Evolutionary conservation across 2,329 filamentous ascomycete species (phyloP).

Genomic region (Fusarium armeniacum): DNA sequence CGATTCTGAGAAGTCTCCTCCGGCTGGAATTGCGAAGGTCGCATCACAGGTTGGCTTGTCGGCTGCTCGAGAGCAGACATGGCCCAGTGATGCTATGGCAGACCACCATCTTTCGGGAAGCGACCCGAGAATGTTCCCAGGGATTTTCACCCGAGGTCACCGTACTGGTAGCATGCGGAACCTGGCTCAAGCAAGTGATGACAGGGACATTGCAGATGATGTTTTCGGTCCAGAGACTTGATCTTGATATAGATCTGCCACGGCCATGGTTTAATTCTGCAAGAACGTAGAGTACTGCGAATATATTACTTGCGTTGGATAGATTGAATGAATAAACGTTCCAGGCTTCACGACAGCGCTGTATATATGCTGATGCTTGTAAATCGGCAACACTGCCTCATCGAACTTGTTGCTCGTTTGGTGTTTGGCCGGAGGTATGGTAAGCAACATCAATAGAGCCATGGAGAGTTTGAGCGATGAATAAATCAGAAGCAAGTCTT

Average conservation of each 20-base stretch:
- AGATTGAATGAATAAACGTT: background rate
- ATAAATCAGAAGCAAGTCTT: background rate
- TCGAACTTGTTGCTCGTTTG: background rate
- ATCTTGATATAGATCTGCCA: slow-evolving; percentile 14
- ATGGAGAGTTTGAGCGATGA: background rate
- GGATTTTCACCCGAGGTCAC: slow-evolving; percentile 70
- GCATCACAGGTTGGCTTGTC: slow-evolving; percentile 45
- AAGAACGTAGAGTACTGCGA: slow-evolving; percentile 1
- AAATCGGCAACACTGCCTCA: background rate
- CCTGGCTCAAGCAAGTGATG: slow-evolving; percentile 47
- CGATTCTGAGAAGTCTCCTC: slow-evolving; percentile 30
- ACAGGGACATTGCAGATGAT: slow-evolving; percentile 38
- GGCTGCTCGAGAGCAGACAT: slow-evolving; percentile 53
- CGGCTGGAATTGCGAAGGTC: slow-evolving; percentile 26
- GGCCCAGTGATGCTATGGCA: slow-evolving; percentile 57
- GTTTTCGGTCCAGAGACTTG: slow-evolving; percentile 37
- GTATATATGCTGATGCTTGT: slow-evolving; percentile 2
- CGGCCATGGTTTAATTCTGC: background rate
- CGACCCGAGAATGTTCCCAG: slow-evolving; percentile 80
- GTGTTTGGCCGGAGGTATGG: background rate
- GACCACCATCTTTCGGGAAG: slow-evolving; percentile 67
- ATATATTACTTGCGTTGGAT: slow-evolving; percentile 7
- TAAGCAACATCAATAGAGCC: background rate
- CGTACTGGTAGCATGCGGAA: slow-evolving; percentile 60
- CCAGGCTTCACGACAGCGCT: background rate